A percentile compares a stretch with the other conserved stretches of the same genome.
Conservation (phyloP, 148 eudicot genomes). For the Cornus kousa region DNA sequence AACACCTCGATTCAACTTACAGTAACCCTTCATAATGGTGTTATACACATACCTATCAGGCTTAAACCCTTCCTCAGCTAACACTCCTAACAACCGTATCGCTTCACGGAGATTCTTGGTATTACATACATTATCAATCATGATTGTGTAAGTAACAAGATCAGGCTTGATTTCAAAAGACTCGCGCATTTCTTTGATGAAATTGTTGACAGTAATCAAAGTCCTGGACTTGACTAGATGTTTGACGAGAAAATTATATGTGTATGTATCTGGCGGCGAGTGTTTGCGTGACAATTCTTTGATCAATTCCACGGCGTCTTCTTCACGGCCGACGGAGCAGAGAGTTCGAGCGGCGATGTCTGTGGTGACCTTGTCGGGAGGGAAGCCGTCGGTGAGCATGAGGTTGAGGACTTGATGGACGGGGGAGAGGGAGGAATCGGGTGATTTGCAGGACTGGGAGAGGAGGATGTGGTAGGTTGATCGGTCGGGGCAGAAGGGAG, state of each 20-base stretch:
- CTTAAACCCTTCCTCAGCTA: conserved; percentile 61
- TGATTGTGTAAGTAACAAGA: conserved; percentile 73
- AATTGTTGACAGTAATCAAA: conserved; percentile 42
- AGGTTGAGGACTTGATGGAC: conserved; percentile 39
- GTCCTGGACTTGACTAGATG: conserved; percentile 45
- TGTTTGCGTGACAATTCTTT: conserved; percentile 49
- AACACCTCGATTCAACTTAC: conserved; percentile 56
- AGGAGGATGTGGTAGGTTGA: conserved; percentile 63
- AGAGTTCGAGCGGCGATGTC: conserved; percentile 65
- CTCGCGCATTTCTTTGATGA: conserved; percentile 52
- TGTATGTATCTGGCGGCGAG: conserved; percentile 46
- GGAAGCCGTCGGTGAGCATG: conserved; percentile 49
- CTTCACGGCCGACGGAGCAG: conserved; percentile 36
- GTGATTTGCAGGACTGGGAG: conserved; percentile 32
- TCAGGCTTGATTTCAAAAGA: conserved; percentile 54
- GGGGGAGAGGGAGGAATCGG: conserved; percentile 23
- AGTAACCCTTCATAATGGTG: conserved; percentile 83
- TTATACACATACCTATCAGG: conserved; percentile 85
- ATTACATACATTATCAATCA: conserved; percentile 90
- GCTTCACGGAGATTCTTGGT: conserved; percentile 77
- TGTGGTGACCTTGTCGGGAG: conserved; percentile 51
- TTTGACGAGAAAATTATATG: conserved; percentile 69
- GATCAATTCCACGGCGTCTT: conserved; percentile 55
- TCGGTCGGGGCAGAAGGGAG: conserved; percentile 57
- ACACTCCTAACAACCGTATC: conserved; percentile 54